Evolutionary conservation across 306 rosid genomes (phyloP).

Genomic region (Ceratonia siliqua): DNA sequence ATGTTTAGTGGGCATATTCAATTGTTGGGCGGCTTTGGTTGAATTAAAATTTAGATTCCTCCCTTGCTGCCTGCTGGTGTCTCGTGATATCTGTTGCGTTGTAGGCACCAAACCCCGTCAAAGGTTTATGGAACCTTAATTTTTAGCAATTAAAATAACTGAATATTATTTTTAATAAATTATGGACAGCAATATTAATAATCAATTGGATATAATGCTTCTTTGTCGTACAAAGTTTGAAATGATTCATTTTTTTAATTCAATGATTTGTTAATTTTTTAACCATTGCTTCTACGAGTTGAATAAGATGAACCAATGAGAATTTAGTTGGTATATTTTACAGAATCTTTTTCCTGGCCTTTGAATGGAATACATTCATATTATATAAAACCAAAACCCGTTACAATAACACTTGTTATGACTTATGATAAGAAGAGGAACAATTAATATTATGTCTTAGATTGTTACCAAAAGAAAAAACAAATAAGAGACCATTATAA

Average conservation of each 20-base stretch:
- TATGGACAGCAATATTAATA: neutral
- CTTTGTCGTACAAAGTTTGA: neutral
- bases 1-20: neutral
- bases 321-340: neutral
- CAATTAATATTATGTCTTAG: neutral
- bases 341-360: neutral
- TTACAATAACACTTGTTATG: neutral
- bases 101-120: neutral
- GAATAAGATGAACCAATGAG: constrained; percentile 12
- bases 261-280: constrained; percentile 6
- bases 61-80: neutral
- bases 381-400: neutral
- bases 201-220: neutral
- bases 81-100: neutral
- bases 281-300: constrained; percentile 3
- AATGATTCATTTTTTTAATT: neutral
- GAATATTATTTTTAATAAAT: neutral
- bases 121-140: neutral
- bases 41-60: neutral
- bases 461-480: neutral
- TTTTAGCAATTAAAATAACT: neutral
- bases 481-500: too few species aligned
- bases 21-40: neutral
- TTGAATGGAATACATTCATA: neutral
- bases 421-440: neutral